Conservation (phyloP, 257 asterid genomes). For the Scutellaria barbata region DNA sequence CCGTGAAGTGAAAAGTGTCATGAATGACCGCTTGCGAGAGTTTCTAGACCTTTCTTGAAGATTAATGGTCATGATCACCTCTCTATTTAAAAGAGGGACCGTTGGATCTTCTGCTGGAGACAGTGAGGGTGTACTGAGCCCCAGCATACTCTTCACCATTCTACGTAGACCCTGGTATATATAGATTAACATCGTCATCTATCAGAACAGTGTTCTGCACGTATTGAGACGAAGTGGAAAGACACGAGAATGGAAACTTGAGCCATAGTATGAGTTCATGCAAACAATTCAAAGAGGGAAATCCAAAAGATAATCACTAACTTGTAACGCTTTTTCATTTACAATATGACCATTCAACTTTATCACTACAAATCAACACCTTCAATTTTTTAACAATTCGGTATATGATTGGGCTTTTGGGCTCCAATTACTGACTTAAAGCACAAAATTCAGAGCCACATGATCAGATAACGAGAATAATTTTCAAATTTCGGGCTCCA, state of each 20-base stretch:
- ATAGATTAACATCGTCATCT: background rate
- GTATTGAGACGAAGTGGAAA: background rate
- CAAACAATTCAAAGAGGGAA: too few species aligned
- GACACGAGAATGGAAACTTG: slow-evolving; percentile 15
- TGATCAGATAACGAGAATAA: too few species aligned
- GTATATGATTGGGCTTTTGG: too few species aligned
- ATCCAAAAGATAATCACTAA: too few species aligned
- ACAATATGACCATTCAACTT: too few species aligned
- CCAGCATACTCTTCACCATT: slow-evolving; percentile 36
- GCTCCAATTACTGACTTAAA: too few species aligned
- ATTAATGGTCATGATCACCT: slow-evolving; percentile 55
- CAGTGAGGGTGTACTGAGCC: slow-evolving; percentile 23
- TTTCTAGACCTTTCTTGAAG: slow-evolving; percentile 44
- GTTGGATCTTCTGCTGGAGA: slow-evolving; percentile 40
- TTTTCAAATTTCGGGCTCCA: too few species aligned
- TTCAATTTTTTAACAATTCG: too few species aligned
- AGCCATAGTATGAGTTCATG: background rate
- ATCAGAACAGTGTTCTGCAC: slow-evolving; percentile 11
- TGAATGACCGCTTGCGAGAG: slow-evolving; percentile 43
- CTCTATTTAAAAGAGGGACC: slow-evolving; percentile 62
- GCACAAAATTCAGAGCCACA: too few species aligned
- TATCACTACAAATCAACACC: too few species aligned
- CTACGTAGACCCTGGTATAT: slow-evolving; percentile 50
- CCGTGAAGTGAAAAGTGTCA: slow-evolving; percentile 47
- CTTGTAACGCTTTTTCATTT: too few species aligned